Evolutionary conservation across 2,329 filamentous ascomycete genomes (phyloP), one percentile per base, ranked within the genome.

Genomic region (Fusarium avenaceum): DNA sequence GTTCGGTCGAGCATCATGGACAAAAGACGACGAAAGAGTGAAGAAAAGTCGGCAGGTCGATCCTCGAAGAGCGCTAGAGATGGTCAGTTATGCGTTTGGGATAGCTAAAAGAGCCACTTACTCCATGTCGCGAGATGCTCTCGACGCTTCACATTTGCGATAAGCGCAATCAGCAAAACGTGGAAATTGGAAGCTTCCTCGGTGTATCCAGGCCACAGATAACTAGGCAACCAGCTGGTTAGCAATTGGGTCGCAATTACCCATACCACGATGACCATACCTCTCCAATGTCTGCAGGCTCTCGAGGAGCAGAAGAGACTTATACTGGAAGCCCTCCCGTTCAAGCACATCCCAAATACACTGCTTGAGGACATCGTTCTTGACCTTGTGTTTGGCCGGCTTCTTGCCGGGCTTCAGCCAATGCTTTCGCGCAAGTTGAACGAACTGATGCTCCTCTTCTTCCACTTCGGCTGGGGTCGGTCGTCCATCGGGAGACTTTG

Each of bases 171-270:
- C 65, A 99, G 84, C 33, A 98, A 84, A 54, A 97, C 91, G 78
- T 99, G 95, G 75, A 94, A 90, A 78, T 99, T 96, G 32, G 95
- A 97, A 6, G 93, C 89, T 74, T 96, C 90, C 68, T 97, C 92
- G 14, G 87, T 89, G 77, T 96, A 99, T 51, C 92, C 93, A 45
- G 96, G 96, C 96, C 96, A 99, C 28, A 99, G 86, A 76, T 97
- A 98, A 76, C 93, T 92, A 51, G 10, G 33, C 10, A 15, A 28
- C 39, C 20, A n/a, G 4, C 5, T 24, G 32, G 66, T 80, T 59
- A 80, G 76, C 44, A n/a, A 32, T n/a, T 17, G 7, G 14, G 80
- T 20, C 11, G 22, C 13, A n/a, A 7, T 26, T 6, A 14, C n/a
- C 15, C 38, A 15, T 6, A 7, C 22, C 4, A 24, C 10, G 14